Percentiles rank a stretch among this genome's conserved stretches.
These are phyloP conservation scores for Canariomyces notabilis DNA, from an alignment of 2,329 filamentous ascomycete species.

Conservation along the genomic window DNA sequence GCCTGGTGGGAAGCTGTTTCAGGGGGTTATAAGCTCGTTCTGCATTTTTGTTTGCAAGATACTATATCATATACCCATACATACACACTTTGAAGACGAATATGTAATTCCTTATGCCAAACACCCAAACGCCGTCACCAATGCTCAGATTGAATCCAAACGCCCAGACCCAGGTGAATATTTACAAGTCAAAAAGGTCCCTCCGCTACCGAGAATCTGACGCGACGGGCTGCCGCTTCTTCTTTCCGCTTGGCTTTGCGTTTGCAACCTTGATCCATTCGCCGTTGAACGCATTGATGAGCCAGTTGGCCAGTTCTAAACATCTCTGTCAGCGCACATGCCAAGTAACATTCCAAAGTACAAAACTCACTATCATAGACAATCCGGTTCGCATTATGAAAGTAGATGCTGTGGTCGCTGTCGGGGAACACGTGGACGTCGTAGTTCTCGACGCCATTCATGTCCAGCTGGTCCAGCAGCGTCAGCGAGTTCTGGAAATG, in stretches of 20 bases:
- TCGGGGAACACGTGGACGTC: slow-evolving; percentile 96
- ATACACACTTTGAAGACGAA: background rate
- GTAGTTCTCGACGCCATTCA: slow-evolving; percentile 82
- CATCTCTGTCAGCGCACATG: slow-evolving; percentile 6
- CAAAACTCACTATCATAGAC: slow-evolving; percentile 84
- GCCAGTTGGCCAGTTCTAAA: slow-evolving; percentile 79
- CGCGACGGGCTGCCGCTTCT: slow-evolving; percentile 4
- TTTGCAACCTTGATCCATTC: slow-evolving; percentile 69
- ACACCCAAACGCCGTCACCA: slow-evolving; percentile 9
- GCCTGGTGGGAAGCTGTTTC: background rate
- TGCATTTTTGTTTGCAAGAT: background rate
- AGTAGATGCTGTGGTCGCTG: slow-evolving; percentile 90
- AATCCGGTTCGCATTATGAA: slow-evolving; percentile 85
- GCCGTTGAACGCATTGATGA: slow-evolving; percentile 95
- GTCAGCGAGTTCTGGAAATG: slow-evolving; percentile 93
- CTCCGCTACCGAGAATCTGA: background rate
- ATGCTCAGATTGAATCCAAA: slow-evolving; percentile 7
- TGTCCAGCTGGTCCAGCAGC: slow-evolving; percentile 78
- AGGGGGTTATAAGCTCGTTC: background rate
- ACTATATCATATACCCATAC: background rate
- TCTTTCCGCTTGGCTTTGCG: slow-evolving; percentile 39
- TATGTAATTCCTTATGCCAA: background rate
- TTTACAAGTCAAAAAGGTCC: background rate
- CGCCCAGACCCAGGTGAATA: background rate
- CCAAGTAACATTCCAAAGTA: background rate